phyloP scores from a whole-genome alignment of 495 filamentous ascomycete genomes.

The Podospora comata region DNA sequence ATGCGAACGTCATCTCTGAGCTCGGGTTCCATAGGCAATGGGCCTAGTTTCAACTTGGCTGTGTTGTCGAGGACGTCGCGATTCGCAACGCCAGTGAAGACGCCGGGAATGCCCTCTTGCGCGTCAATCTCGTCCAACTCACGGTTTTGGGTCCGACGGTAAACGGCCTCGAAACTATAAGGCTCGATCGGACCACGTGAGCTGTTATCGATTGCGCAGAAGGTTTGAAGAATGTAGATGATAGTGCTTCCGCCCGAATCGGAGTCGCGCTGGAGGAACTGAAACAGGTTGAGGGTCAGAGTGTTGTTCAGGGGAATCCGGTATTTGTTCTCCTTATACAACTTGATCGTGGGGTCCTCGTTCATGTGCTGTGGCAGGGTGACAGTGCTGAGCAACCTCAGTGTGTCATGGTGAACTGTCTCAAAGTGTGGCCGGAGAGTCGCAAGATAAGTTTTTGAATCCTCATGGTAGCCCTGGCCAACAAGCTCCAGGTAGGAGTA shows the following conservation, averaged over 20 bases:
- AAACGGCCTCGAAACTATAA: slow-evolving; percentile 75
- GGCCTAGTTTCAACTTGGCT: slow-evolving; percentile 69
- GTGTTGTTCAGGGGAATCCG: slow-evolving; percentile 78
- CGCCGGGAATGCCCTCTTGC: slow-evolving; percentile 90
- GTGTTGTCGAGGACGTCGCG: slow-evolving; percentile 58
- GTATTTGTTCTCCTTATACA: slow-evolving; percentile 83
- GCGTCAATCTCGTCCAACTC: slow-evolving; percentile 68
- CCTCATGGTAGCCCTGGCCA: slow-evolving; percentile 64
- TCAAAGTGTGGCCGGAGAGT: slow-evolving; percentile 66
- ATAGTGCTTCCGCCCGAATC: slow-evolving; percentile 75
- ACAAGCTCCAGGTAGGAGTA: slow-evolving; percentile 86
- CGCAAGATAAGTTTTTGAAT: slow-evolving; percentile 68
- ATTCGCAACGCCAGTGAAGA: slow-evolving; percentile 80
- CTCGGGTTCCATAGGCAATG: slow-evolving; percentile 72
- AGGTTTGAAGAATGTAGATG: slow-evolving; percentile 67
- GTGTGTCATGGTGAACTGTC: slow-evolving; percentile 69
- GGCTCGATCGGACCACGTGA: slow-evolving; percentile 72
- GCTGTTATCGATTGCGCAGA: slow-evolving; percentile 68
- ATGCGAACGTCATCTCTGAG: slow-evolving; percentile 76
- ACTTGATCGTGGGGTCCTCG: slow-evolving; percentile 64
- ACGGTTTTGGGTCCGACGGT: slow-evolving; percentile 53
- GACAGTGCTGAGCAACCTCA: slow-evolving; percentile 65
- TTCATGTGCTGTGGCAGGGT: slow-evolving; percentile 72
- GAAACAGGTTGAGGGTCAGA: slow-evolving; percentile 72
- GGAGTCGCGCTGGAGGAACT: slow-evolving; percentile 80